These are phyloP conservation scores for Talinum fruticosum DNA, from an alignment of 148 eudicot genomes.

Conservation along the genomic window DNA sequence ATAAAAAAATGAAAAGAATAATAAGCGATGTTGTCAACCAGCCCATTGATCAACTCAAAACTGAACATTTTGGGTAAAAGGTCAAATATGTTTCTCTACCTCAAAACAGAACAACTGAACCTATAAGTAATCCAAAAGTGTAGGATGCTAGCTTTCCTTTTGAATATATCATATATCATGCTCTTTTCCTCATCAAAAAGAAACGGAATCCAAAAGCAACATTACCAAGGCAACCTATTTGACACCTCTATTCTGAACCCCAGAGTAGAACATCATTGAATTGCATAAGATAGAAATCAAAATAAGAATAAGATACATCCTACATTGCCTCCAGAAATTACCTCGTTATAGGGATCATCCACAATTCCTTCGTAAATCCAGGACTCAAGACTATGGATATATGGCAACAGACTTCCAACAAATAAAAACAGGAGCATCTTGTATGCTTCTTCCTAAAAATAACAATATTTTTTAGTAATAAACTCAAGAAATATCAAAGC, in stretches of 20 bases:
- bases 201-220: no score
- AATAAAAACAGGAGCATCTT: conserved; percentile 75
- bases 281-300: background rate
- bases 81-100: background rate
- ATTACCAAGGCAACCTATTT: background rate
- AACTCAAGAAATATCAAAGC: conserved; percentile 4
- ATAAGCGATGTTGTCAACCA: background rate
- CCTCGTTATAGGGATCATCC: conserved; percentile 97
- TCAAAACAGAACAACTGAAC: background rate
- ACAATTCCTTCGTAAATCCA: conserved; percentile 96
- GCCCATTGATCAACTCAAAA: background rate
- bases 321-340: conserved; percentile 25
- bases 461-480: conserved; percentile 9
- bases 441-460: conserved; percentile 87
- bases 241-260: background rate
- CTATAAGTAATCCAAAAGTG: background rate
- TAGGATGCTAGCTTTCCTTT: no score
- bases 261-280: background rate
- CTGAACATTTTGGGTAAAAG: background rate
- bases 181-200: no score
- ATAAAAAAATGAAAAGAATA: background rate
- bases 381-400: conserved; percentile 72
- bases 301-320: background rate
- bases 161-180: no score
- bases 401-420: conserved; percentile 75